Evolutionary conservation across 177 flowering plant genomes (phyloP), one percentile per base, ranked within the genome.

Genomic region (Tripterygium wilfordii): DNA sequence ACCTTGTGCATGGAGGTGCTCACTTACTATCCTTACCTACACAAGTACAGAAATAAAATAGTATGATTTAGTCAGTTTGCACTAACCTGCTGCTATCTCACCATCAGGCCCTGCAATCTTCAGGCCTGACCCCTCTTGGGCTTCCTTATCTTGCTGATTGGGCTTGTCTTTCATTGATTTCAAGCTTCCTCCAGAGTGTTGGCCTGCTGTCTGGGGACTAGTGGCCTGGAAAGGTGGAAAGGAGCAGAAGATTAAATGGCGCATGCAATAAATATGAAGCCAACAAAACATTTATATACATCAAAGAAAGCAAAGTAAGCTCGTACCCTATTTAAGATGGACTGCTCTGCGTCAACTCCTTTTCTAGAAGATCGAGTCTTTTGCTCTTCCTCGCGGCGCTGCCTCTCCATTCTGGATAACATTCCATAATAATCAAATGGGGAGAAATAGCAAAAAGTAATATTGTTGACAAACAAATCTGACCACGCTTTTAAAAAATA

Each of bases 81-180:
- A 64, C 63, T 46, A 42, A 89, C 97, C 97, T 73, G 97, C 97
- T 18, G 86, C 80, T 61, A 86, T 78, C 63, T 89, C 97, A 24
- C 91, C 95, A 47, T 63, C 88, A 37, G 96, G 75, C 14, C 95
- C 95, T 20, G 92, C 92, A 59, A 75, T 76, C 58, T 86, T 88
- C 61, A 86, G 54, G 17, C 54, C 76, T 7, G 95, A 57, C 15
- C 77, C 84, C 59, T 86, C 97, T 63, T 67, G 82, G 23, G 49
- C 67, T 51, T 89, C 97, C 57, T 83, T 89, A 33, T 82, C 97
- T 52, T 70, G 54, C 56, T 66, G 68, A 54, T 59, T 49, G 1
- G 78, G 36, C 65, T 89, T 84, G 1, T 89, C 97, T 47, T 89
- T 89, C 82, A 78, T 65, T 33, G 90, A 75, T 68, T 89, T 89